Evolutionary conservation across 1,284 basidiomycete genomes (phyloP), one percentile per base, ranked within the genome.

Genomic region (Phellopilus nigrolimitatus): DNA sequence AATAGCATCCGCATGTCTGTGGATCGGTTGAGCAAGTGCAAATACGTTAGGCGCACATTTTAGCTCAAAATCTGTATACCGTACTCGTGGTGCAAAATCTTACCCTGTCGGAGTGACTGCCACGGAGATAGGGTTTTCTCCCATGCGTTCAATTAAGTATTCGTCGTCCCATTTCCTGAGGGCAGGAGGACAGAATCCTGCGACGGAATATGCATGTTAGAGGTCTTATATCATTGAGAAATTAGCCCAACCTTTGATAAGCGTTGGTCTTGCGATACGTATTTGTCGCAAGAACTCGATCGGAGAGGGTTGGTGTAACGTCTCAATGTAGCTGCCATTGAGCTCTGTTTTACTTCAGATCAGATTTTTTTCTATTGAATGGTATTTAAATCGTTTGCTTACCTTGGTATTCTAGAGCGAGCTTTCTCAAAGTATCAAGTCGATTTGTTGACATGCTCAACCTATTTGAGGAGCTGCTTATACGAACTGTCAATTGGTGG

Each of bases 61-160:
- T 24, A 10, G 21, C 5, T 5, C n/a, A 25, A 3, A 21, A 37
- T 24, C 6, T 21, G 6, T 49, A 19, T 17, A 38, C 1, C 12
- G 8, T 13, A 45, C 51, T 6, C 17, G n/a, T n/a, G 2, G 12
- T 17, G 19, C 15, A 30, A 39, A 42, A 19, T 53, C 74, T 59
- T 60, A 91, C 90, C 92, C 92, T 57, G 89, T 78, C 0, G 92
- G 90, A 1, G 91, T 94, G 22, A 88, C 75, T 0, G 91, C 89
- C 24, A 95, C 80, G 1, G 84, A 84, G 19, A 95, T 73, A 30
- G 60, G 51, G 34, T 63, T 66, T 13, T 79, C 70, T 1, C 74
- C 80, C 73, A 88, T 79, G 42, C 67, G 66, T 6, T 71, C 57
- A 2, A 68, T 59, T 6, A 92, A 74, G 63, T 87, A 88, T 39